Evolutionary conservation across 1,139 yeast species (phyloP), one percentile per base, ranked within the genome.

Genomic region (Waltiozyma sp.): DNA sequence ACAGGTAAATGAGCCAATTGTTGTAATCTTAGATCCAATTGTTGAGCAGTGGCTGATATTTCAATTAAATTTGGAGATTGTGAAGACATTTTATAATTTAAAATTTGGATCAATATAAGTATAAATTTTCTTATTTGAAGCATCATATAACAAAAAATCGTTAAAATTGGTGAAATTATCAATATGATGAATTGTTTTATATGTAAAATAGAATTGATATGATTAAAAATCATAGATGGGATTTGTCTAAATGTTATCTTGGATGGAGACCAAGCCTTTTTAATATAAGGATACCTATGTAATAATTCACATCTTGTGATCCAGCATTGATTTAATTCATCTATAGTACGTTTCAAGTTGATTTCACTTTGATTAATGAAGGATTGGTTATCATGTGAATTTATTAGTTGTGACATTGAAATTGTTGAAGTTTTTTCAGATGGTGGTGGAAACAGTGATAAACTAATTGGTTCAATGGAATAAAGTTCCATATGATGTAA

Each of bases 1-100:
- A 77, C 69, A 0, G 97, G 97, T 56, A 89, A 77, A 54, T 77
- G 81, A 50, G 86, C 76, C 31, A 87, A 60, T 57, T 89, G 96
- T 49, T 79, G 81, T 18, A 86, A 63, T 40, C 97, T 66, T 38
- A 87, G 64, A 55, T 88, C 95, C 1, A 87, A 63, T 58, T 89
- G 97, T 51, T 82, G 79, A 6, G 86, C 78, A 0, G 81, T 72
- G 6, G 83, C 81, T 9, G 88, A 80, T 0, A 70, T 45, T 33
- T 67, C 73, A 37, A 70, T 65, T 38, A 72, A 57, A 6, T 64
- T 61, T 16, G 60, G 54, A 31, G 56, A 40, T 7, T 48, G 43
- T 11, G 56, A 51, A 2, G 57, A 45, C 2, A 60, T 46, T 35
- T 56, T 57, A 49, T 56, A 58, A 46, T 72, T 73, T 28, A 73